These are phyloP conservation scores for Eucalyptus marginata DNA, from an alignment of 345 rosid genomes.

Conservation along the genomic window DNA sequence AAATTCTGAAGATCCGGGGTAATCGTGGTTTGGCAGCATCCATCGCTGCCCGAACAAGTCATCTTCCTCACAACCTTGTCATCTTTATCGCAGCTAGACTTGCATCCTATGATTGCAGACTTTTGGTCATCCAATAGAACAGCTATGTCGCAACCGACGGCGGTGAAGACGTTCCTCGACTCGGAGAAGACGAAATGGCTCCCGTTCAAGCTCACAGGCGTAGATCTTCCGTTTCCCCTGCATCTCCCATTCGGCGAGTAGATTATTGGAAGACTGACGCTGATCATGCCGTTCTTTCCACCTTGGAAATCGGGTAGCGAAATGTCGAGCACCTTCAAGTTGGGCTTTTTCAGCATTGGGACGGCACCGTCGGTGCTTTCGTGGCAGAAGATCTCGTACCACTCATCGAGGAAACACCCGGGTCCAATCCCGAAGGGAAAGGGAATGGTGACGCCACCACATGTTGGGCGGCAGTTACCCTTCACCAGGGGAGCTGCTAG, in stretches of 20 bases:
- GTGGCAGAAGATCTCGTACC: neutral
- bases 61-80: too few species aligned
- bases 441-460: neutral
- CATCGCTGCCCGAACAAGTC: neutral
- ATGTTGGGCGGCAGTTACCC: neutral
- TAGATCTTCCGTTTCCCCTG: neutral
- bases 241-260: neutral
- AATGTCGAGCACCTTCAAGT: neutral
- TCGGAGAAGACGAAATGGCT: neutral
- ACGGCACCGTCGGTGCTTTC: neutral
- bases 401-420: neutral
- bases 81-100: neutral
- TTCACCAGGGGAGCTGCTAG: neutral
- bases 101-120: neutral
- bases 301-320: neutral
- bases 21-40: neutral
- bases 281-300: neutral
- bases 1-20: neutral
- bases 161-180: neutral
- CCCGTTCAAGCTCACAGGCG: neutral
- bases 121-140: neutral
- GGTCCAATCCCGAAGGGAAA: neutral
- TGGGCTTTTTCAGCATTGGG: neutral
- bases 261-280: neutral
- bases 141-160: neutral